Evolutionary conservation across 2,329 filamentous ascomycete species (phyloP).

Genomic region (Bimuria novae-zelandiae): DNA sequence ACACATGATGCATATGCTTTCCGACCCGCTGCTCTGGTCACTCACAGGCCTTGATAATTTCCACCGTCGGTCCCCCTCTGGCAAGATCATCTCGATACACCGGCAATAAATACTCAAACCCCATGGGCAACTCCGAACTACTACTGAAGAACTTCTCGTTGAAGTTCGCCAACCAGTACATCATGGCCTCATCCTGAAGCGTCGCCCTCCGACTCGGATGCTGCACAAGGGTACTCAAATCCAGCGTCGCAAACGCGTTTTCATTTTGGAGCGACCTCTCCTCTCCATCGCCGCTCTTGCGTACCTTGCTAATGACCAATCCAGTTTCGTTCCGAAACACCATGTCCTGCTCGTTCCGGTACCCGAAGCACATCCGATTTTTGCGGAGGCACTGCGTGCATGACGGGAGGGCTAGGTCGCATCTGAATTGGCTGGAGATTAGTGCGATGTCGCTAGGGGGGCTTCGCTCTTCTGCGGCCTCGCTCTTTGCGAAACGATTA

Average conservation of each 20-base stretch:
- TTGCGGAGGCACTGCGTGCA: slow-evolving; percentile 29
- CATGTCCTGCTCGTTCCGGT: slow-evolving; percentile 25
- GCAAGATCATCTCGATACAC: slow-evolving; percentile 14
- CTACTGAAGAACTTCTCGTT: slow-evolving; percentile 19
- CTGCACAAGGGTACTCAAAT: not conserved
- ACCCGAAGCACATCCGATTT: slow-evolving; percentile 22
- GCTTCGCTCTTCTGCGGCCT: not conserved
- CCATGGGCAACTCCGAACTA: slow-evolving; percentile 1
- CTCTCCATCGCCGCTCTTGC: slow-evolving; percentile 1
- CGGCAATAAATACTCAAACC: slow-evolving; percentile 20
- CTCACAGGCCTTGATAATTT: slow-evolving; percentile 20
- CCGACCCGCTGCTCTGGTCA: not conserved
- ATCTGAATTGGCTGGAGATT: slow-evolving; percentile 14
- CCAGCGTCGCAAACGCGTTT: slow-evolving; percentile 1
- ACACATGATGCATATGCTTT: not conserved
- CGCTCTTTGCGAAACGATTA: slow-evolving; percentile 11
- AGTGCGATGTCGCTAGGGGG: slow-evolving; percentile 1
- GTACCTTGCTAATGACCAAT: slow-evolving; percentile 17
- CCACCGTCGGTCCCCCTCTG: slow-evolving; percentile 16
- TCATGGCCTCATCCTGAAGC: slow-evolving; percentile 20
- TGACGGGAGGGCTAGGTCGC: slow-evolving; percentile 23
- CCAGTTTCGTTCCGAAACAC: slow-evolving; percentile 26
- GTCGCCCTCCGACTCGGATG: slow-evolving; percentile 14
- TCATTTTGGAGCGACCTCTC: not conserved
- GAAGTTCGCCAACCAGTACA: slow-evolving; percentile 21